These are phyloP conservation scores for Potentilla sterilis DNA, from an alignment of 306 rosid species.

Conservation along the genomic window DNA sequence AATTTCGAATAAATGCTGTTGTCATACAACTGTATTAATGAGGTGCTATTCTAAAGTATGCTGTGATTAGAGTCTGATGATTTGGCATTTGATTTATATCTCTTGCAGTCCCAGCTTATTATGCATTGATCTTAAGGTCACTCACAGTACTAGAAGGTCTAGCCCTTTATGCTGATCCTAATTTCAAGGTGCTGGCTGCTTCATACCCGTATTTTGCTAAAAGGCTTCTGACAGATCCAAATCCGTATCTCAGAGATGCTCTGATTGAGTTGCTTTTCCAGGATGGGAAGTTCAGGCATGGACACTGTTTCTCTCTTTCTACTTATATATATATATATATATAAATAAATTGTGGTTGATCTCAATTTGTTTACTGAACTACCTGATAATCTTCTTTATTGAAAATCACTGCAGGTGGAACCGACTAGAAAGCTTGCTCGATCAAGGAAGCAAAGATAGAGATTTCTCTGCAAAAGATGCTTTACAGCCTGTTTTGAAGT, in stretches of 20 bases:
- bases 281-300: constrained; percentile 89
- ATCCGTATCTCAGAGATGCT: constrained; percentile 95
- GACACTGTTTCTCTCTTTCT: constrained; percentile 19
- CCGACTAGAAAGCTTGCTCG: constrained; percentile 85
- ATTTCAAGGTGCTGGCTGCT: constrained; percentile 96
- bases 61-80: constrained; percentile 30
- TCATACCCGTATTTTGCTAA: constrained; percentile 96
- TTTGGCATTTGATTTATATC: constrained; percentile 18
- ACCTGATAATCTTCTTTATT: constrained; percentile 35
- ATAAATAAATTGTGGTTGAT: constrained; percentile 22
- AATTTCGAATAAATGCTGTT: constrained; percentile 7
- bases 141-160: constrained; percentile 94
- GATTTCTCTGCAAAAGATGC: constrained; percentile 90
- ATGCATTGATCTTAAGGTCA: constrained; percentile 88
- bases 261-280: constrained; percentile 87
- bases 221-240: constrained; percentile 95
- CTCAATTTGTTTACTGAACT: constrained; percentile 18
- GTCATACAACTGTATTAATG: constrained; percentile 19
- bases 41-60: constrained; percentile 14
- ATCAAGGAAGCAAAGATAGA: constrained; percentile 78
- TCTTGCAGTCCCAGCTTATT: constrained; percentile 87
- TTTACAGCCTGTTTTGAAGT: constrained; percentile 83
- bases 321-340: constrained; percentile 16
- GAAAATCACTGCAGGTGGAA: constrained; percentile 65
- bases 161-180: constrained; percentile 92